A percentile compares a stretch with the other conserved stretches of the same genome.
These are phyloP conservation scores for Haematococcus sp. DNA, from an alignment of 139 green algal genomes.

Conservation along the genomic window DNA sequence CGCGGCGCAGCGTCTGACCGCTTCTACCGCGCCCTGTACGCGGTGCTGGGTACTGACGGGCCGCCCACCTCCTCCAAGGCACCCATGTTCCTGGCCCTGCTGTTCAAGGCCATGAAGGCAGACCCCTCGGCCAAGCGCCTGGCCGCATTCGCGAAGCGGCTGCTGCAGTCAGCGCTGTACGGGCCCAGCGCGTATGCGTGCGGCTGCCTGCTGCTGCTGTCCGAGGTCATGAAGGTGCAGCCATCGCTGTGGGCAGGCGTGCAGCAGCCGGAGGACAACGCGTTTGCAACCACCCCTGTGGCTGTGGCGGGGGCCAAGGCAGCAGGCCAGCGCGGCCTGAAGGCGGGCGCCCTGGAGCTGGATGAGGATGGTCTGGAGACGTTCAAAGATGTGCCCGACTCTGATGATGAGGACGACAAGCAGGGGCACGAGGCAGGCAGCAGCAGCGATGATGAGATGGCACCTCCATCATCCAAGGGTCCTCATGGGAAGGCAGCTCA, in stretches of 20 bases:
- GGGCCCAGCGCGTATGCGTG: slow-evolving; percentile 77
- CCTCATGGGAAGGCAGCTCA: neutral
- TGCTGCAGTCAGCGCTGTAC: slow-evolving; percentile 82
- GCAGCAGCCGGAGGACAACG: slow-evolving; percentile 73
- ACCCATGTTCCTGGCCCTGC: slow-evolving; percentile 82
- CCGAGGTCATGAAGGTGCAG: slow-evolving; percentile 50
- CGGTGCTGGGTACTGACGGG: slow-evolving; percentile 57
- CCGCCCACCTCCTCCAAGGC: slow-evolving; percentile 53
- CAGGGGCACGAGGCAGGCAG: slow-evolving; percentile 27
- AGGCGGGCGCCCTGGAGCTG: no score
- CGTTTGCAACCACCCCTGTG: slow-evolving; percentile 49
- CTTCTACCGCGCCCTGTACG: slow-evolving; percentile 92
- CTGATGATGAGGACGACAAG: slow-evolving; percentile 25
- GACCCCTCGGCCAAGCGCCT: slow-evolving; percentile 72
- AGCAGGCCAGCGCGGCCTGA: neutral
- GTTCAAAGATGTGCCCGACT: slow-evolving; percentile 54
- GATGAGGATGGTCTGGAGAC: slow-evolving; percentile 44
- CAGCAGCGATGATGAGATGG: slow-evolving; percentile 2
- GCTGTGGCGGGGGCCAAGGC: neutral
- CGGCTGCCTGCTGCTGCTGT: slow-evolving; percentile 83
- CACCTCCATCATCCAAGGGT: neutral
- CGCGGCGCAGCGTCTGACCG: slow-evolving; percentile 69
- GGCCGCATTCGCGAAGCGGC: slow-evolving; percentile 86
- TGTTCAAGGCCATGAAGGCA: slow-evolving; percentile 82
- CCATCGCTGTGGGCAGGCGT: slow-evolving; percentile 78